These are phyloP conservation scores for Botryosphaeria agaves DNA, from an alignment of 2,329 filamentous ascomycete genomes.

Conservation along the genomic window DNA sequence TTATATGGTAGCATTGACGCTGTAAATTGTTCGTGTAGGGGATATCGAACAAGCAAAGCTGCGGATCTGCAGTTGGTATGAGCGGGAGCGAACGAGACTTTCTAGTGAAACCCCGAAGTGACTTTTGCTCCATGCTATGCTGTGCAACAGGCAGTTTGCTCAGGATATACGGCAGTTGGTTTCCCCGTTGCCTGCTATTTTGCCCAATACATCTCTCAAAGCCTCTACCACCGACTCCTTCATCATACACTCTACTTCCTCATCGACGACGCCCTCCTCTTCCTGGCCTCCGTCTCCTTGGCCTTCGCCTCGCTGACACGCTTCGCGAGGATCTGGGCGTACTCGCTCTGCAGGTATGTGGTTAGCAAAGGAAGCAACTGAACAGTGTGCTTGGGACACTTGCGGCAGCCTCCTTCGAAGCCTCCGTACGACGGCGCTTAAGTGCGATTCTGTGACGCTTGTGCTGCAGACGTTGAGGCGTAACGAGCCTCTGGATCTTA, in stretches of 20 bases:
- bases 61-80: too few species aligned
- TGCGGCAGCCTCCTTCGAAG: constrained; percentile 98
- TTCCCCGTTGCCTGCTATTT: too few species aligned
- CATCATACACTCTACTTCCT: constrained; percentile 62
- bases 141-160: too few species aligned
- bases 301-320: constrained; percentile 93
- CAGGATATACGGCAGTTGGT: too few species aligned
- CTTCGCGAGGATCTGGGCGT: constrained; percentile 89
- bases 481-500: constrained; percentile 99
- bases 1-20: too few species aligned
- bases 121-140: too few species aligned
- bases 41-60: too few species aligned
- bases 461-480: constrained; percentile 98
- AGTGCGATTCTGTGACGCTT: constrained; percentile 96
- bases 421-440: constrained; percentile 95
- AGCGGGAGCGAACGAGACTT: too few species aligned
- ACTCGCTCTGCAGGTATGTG: constrained; percentile 57
- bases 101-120: too few species aligned
- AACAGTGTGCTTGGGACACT: constrained; percentile 21
- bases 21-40: too few species aligned
- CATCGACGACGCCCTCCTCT: constrained; percentile 93
- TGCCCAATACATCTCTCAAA: background rate
- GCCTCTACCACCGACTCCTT: constrained; percentile 34
- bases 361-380: constrained; percentile 16
- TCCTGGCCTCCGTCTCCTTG: constrained; percentile 83